A percentile compares a stretch with the other conserved stretches of the same genome.
Evolutionary conservation across 2,329 filamentous ascomycete species (phyloP).

Genomic region (Geosmithia morbida): DNA sequence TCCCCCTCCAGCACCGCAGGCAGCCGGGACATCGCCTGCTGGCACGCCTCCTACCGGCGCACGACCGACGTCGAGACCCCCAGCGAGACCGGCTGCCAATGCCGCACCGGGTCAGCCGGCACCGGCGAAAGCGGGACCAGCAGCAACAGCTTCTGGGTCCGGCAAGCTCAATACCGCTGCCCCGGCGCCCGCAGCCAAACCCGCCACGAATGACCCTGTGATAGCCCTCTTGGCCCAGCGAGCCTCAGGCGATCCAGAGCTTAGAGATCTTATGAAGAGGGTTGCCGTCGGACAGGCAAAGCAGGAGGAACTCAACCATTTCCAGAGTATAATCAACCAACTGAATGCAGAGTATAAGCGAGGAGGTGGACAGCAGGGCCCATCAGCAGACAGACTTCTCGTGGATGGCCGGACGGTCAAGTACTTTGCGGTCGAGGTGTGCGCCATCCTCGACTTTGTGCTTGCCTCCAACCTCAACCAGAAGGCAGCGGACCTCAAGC

Average conservation of each 20-base stretch:
- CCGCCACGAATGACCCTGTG: conserved; percentile 49
- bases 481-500: conserved; percentile 34
- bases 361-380: conserved; percentile 33
- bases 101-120: conserved; percentile 2
- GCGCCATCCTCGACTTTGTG: conserved; percentile 42
- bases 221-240: conserved; percentile 67
- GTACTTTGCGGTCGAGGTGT: conserved; percentile 45
- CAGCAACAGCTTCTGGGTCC: background rate
- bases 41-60: background rate
- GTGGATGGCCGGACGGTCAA: conserved; percentile 42
- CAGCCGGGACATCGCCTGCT: background rate
- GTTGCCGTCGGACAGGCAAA: conserved; percentile 64
- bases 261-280: conserved; percentile 71
- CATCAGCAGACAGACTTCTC: conserved; percentile 37
- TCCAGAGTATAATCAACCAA: conserved; percentile 70
- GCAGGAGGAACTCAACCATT: conserved; percentile 56
- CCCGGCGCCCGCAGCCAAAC: conserved; percentile 7
- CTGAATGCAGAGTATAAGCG: conserved; percentile 48
- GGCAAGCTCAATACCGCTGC: conserved; percentile 2
- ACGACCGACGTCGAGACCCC: background rate
- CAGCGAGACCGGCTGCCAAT: conserved; percentile 1
- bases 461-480: conserved; percentile 43
- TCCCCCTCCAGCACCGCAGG: too few relatives aligned
- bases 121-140: background rate
- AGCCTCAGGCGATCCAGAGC: conserved; percentile 55